Percentiles rank a stretch among this genome's conserved stretches.
Conservation (phyloP, 345 rosid genomes). For the Eucalyptus caleyi region DNA sequence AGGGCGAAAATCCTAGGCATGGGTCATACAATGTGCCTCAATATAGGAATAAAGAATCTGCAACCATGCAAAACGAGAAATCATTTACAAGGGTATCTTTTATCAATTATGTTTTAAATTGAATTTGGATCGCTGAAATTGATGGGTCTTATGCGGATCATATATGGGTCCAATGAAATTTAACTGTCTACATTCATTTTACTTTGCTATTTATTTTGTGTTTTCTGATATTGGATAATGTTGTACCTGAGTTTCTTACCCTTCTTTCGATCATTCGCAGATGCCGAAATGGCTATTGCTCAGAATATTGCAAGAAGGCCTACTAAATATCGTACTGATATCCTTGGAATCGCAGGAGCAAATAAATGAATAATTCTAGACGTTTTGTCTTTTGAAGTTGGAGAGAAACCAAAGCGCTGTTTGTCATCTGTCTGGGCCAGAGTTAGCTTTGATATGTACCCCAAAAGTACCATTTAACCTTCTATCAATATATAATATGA, state of each 20-base stretch:
- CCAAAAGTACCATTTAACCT: background rate
- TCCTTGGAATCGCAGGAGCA: background rate
- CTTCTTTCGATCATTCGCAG: background rate
- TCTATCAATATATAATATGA: too few relatives aligned
- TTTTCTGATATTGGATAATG: background rate
- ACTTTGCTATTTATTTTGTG: background rate
- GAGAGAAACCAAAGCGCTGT: background rate
- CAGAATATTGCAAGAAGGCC: background rate
- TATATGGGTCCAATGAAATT: background rate
- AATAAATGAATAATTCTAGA: background rate
- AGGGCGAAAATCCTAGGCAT: fast-evolving
- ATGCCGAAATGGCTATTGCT: background rate
- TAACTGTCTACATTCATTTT: background rate
- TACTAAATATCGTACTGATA: background rate
- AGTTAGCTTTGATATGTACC: background rate
- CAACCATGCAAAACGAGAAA: too few relatives aligned
- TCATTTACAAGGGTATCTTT: too few relatives aligned
- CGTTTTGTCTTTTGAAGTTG: background rate
- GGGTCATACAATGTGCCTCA: too few relatives aligned
- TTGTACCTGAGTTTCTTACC: background rate
- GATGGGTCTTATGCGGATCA: background rate
- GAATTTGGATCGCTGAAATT: background rate
- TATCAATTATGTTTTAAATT: background rate
- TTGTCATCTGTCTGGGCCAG: background rate
- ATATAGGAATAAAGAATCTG: too few relatives aligned